Base-by-base conservation (phyloP, 768 basidiomycete species). In the Podaxis rugospora region DNA sequence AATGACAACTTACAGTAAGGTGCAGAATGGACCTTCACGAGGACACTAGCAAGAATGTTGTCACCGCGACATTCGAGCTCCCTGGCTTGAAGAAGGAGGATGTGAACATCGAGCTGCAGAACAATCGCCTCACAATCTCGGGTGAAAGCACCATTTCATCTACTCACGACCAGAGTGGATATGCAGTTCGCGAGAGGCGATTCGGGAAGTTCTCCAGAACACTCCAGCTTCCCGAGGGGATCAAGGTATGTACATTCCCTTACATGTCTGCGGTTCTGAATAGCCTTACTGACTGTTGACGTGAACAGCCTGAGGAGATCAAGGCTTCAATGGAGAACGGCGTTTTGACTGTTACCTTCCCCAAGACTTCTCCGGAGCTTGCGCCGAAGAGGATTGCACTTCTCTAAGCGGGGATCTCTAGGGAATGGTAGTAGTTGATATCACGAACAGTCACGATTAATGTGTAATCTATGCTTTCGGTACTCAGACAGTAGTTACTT, bases 31-130 rank as follows among this genome's bases (percentile, higher is more conserved):
- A 86, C 63, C 57, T 85, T 1, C 72, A 78, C 55, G 81, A 83
- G 66, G 73, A 78, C 54, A 63, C 72, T 14, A 73, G 76, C 1
- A 65, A 67, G 23, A 80, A 81, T 66, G 66, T 68, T 36, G 77
- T 84, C 49, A 80, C 78, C 1, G 83, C 83, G 44, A 68, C 74
- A 14, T 82, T 85, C 63, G 84, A 85, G 63, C 69, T 85, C 4
- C 83, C 84, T 0, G 83, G 83, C n/a, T 10, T 86, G 39, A 73
- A 71, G 61, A 75, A 78, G 21, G 77, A 82, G 42, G 70, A 83
- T 62, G 72, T 84, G 25, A 68, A 69, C 46, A 77, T 86, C 62
- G 81, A 83, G 59, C 63, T 82, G n/a, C 74, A 76, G 57, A 72
- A 78, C 60, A 76, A 77, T 63, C 70, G 75, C 3, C 76, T 85